phyloP scores from a whole-genome alignment of 106 monocot species.

The Dendrobium huoshanense region DNA sequence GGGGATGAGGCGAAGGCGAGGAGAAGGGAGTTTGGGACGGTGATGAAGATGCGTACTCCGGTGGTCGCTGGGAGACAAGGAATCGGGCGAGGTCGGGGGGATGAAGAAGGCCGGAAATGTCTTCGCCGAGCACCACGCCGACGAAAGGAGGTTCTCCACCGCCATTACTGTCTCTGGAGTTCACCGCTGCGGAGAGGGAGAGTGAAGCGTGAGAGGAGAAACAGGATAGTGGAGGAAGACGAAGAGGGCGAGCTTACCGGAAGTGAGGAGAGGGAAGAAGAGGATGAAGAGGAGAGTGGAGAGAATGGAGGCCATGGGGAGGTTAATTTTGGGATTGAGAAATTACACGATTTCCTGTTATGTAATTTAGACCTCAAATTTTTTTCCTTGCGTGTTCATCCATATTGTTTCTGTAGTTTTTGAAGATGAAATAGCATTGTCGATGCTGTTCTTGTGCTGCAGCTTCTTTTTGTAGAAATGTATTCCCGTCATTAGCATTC shows the following conservation, averaged over 20 bases:
- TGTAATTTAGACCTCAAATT: not conserved
- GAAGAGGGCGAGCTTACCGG: too few species aligned
- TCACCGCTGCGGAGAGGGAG: slow-evolving; percentile 5
- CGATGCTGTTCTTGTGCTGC: not conserved
- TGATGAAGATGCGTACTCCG: too few species aligned
- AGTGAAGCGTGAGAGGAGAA: slow-evolving; percentile 9
- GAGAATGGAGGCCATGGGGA: too few species aligned
- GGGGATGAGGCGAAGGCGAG: too few species aligned
- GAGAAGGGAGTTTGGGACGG: too few species aligned
- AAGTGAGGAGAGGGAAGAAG: too few species aligned
- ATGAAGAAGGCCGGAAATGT: slow-evolving; percentile 74
- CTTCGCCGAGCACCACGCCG: slow-evolving; percentile 89
- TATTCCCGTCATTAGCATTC: not conserved
- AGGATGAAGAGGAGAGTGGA: too few species aligned
- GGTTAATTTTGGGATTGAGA: not conserved
- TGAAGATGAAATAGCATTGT: not conserved
- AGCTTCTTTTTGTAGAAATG: not conserved
- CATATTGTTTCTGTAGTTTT: not conserved
- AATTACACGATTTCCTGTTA: not conserved
- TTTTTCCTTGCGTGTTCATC: not conserved
- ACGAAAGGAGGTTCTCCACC: slow-evolving; percentile 42
- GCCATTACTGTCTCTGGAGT: slow-evolving; percentile 19
- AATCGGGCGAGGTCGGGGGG: too few species aligned
- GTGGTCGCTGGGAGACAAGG: too few species aligned
- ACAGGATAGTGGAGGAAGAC: slow-evolving; percentile 9